A percentile compares a stretch with the other conserved stretches of the same genome.
Conservation (phyloP, 352 stramenopile species). For the Phytophthora ohioensis region DNA sequence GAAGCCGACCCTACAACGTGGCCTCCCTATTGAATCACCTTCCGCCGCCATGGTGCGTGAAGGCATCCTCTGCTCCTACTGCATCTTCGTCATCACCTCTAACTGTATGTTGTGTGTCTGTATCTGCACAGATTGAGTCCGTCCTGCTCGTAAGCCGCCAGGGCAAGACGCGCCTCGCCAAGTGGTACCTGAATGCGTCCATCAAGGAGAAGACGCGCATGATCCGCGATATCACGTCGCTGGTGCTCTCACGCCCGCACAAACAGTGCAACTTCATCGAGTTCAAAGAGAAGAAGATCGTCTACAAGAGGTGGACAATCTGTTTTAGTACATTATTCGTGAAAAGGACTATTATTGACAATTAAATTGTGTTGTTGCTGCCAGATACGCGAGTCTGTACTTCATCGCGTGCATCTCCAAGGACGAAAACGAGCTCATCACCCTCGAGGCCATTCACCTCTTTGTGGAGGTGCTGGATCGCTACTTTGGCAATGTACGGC, state of each 20-base stretch:
- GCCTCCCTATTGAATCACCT: slow-evolving; percentile 11
- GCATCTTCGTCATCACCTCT: not conserved
- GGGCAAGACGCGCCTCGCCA: slow-evolving; percentile 92
- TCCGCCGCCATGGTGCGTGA: slow-evolving; percentile 25
- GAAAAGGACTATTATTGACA: not conserved
- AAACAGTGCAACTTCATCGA: slow-evolving; percentile 97
- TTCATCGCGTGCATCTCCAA: slow-evolving; percentile 97
- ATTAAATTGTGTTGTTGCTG: slow-evolving; percentile 3
- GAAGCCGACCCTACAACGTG: slow-evolving; percentile 16
- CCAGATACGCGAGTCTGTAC: slow-evolving; percentile 96
- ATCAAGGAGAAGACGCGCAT: slow-evolving; percentile 90
- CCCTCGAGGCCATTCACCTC: slow-evolving; percentile 97
- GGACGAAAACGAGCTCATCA: slow-evolving; percentile 98
- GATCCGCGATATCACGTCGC: slow-evolving; percentile 88
- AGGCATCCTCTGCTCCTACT: not conserved
- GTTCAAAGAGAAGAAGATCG: slow-evolving; percentile 98
- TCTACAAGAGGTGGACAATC: slow-evolving; percentile 92
- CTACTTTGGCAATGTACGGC: slow-evolving; percentile 95
- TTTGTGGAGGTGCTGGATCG: slow-evolving; percentile 98
- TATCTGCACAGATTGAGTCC: slow-evolving; percentile 75
- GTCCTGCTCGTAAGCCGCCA: slow-evolving; percentile 92
- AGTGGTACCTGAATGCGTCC: slow-evolving; percentile 89
- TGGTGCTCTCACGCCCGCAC: slow-evolving; percentile 86
- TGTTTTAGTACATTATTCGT: not conserved
- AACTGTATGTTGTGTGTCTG: slow-evolving; percentile 21